phyloP scores from a whole-genome alignment of 805 yeast genomes.

The Tetrapisispora iriomotensis region DNA sequence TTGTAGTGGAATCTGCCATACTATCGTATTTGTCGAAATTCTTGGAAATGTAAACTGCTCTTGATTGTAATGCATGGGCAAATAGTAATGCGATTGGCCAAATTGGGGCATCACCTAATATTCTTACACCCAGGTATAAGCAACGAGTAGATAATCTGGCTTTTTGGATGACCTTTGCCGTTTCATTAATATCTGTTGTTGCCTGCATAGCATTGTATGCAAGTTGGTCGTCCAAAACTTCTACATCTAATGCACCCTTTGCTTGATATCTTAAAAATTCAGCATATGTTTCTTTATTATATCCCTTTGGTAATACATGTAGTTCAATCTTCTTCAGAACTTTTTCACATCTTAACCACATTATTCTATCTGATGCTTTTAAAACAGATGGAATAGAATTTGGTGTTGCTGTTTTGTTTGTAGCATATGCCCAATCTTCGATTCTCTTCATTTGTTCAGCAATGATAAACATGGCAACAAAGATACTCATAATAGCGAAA shows the following conservation, averaged over 20 bases:
- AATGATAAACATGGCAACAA: constrained; percentile 45
- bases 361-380: constrained; percentile 43
- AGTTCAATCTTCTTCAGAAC: constrained; percentile 52
- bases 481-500: constrained; percentile 61
- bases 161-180: constrained; percentile 38
- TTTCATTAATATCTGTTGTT: constrained; percentile 31
- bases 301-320: constrained; percentile 42
- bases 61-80: constrained; percentile 67
- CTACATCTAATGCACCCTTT: constrained; percentile 45
- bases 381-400: constrained; percentile 14
- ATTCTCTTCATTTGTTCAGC: constrained; percentile 49
- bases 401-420: constrained; percentile 39
- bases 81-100: constrained; percentile 76
- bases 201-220: constrained; percentile 41
- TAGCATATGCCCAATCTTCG: constrained; percentile 38
- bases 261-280: constrained; percentile 52
- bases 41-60: constrained; percentile 36
- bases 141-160: constrained; percentile 47
- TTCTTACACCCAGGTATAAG: constrained; percentile 61
- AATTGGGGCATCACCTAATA: constrained; percentile 75
- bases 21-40: not conserved
- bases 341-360: constrained; percentile 57
- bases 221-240: constrained; percentile 36
- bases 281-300: constrained; percentile 42
- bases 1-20: not conserved